phyloP scores from a whole-genome alignment of 345 rosid genomes.

The Adansonia digitata region DNA sequence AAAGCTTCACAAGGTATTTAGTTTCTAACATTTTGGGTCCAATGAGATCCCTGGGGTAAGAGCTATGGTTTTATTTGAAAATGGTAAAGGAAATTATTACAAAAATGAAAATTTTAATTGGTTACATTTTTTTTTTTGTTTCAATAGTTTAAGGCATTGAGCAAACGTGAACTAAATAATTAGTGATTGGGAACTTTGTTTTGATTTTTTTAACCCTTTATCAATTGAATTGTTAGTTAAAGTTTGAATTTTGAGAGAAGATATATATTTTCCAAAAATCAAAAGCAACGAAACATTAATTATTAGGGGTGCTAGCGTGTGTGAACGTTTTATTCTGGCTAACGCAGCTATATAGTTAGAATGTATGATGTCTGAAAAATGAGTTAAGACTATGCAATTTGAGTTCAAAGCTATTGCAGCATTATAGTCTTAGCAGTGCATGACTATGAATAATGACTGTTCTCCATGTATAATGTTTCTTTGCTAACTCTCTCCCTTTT shows the following conservation, averaged over 20 bases:
- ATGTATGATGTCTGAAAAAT: not conserved
- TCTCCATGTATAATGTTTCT: not conserved
- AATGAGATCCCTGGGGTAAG: not conserved
- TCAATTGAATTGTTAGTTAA: not conserved
- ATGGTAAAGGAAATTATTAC: conserved; percentile 1
- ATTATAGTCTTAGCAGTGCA: not conserved
- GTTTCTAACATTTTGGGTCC: not conserved
- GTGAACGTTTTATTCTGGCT: not conserved
- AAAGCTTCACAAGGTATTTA: not conserved
- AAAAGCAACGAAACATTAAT: not conserved
- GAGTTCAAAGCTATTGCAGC: not conserved
- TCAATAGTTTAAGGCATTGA: not conserved
- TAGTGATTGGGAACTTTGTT: not conserved
- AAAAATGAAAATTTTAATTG: not conserved
- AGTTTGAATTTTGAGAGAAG: not conserved
- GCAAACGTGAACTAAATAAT: not conserved
- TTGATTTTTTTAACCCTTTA: not conserved
- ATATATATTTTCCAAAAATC: not conserved
- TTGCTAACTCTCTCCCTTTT: not conserved
- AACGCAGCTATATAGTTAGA: not conserved
- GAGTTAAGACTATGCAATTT: not conserved
- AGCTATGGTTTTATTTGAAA: conserved; percentile 1
- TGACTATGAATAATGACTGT: not conserved
- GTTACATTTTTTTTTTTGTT: not conserved
- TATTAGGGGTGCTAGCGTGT: not conserved